phyloP scores from a whole-genome alignment of 2,329 filamentous ascomycete genomes.

The Claviceps digitariae region DNA sequence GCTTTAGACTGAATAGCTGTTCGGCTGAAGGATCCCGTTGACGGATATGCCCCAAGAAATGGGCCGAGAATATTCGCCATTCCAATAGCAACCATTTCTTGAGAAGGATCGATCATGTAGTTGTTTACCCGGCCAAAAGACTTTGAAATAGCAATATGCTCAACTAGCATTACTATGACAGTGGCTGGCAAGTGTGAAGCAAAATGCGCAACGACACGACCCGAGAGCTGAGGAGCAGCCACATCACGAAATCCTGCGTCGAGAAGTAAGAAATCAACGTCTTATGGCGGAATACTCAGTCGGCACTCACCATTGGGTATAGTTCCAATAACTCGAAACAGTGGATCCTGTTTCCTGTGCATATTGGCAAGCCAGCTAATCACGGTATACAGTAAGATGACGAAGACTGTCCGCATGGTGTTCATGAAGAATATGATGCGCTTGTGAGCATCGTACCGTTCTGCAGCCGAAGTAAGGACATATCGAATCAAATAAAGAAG shows the following conservation, averaged over 20 bases:
- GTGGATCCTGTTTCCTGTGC: constrained; percentile 45
- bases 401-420: constrained; percentile 79
- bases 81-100: constrained; percentile 91
- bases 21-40: constrained; percentile 89
- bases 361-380: constrained; percentile 79
- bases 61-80: constrained; percentile 81
- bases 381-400: constrained; percentile 83
- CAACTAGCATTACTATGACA: constrained; percentile 88
- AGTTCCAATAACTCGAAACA: constrained; percentile 59
- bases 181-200: constrained; percentile 63
- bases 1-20: constrained; percentile 97
- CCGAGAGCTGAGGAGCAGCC: constrained; percentile 55
- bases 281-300: background rate
- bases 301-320: constrained; percentile 53
- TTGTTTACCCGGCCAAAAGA: constrained; percentile 94
- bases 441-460: constrained; percentile 52
- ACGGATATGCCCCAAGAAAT: constrained; percentile 82
- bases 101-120: constrained; percentile 88
- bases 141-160: constrained; percentile 95
- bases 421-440: constrained; percentile 82
- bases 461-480: constrained; percentile 50
- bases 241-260: constrained; percentile 61
- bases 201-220: constrained; percentile 53
- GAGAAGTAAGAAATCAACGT: background rate
- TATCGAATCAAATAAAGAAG: constrained; percentile 66